These are phyloP conservation scores for Globisporangium cederbergense DNA, from an alignment of 352 stramenopile genomes.

Conservation along the genomic window DNA sequence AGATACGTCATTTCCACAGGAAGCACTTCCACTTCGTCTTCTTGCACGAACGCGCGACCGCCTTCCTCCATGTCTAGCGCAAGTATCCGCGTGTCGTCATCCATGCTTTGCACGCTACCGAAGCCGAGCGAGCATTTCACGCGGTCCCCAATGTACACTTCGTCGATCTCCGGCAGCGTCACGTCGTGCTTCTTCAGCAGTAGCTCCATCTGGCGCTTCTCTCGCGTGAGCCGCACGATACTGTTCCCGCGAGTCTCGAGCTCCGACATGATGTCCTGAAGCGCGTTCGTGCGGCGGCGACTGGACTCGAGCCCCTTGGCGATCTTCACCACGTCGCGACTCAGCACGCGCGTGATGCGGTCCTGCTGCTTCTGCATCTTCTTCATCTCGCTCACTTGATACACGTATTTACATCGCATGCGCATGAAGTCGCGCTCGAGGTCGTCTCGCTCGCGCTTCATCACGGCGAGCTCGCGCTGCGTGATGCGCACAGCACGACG, in stretches of 20 bases:
- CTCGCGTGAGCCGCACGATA: constrained; percentile 54
- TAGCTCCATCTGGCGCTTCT: constrained; percentile 60
- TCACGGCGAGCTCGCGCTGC: constrained; percentile 58
- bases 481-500: constrained; percentile 71
- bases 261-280: constrained; percentile 83
- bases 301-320: constrained; percentile 64
- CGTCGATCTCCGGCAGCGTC: constrained; percentile 52
- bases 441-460: constrained; percentile 74
- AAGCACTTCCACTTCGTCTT: constrained; percentile 56
- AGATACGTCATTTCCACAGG: constrained; percentile 47
- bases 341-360: constrained; percentile 44
- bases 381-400: constrained; percentile 65
- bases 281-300: constrained; percentile 59
- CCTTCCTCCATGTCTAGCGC: constrained; percentile 42
- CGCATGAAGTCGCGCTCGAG: constrained; percentile 73
- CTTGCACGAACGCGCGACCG: constrained; percentile 45
- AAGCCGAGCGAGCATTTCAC: constrained; percentile 46
- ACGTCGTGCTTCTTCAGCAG: constrained; percentile 39
- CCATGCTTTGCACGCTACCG: constrained; percentile 37
- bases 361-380: constrained; percentile 70
- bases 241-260: constrained; percentile 51
- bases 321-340: constrained; percentile 39
- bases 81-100: constrained; percentile 39
- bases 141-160: constrained; percentile 59
- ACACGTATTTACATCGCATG: constrained; percentile 56